Evolutionary conservation across 2,329 filamentous ascomycete genomes (phyloP), one percentile per base, ranked within the genome.

Genomic region (Neoascochyta sp.): DNA sequence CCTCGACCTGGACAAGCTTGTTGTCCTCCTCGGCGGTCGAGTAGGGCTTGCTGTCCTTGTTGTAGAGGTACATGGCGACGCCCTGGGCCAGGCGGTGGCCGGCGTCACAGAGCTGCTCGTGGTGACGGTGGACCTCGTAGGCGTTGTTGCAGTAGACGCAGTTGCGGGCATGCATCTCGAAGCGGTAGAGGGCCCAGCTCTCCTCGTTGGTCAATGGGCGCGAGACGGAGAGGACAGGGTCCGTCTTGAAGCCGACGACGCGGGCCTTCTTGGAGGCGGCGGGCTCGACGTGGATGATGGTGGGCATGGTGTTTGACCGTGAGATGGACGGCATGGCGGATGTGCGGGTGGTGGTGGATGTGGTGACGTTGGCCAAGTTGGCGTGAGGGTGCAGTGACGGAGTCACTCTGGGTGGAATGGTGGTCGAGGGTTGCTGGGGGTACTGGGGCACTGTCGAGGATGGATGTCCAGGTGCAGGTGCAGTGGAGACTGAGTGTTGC

Each of bases 161-260:
- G 38, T 58, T 60, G 27, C 60, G 59, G 19, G 67, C 66, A 52
- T 73, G 69, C 36, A 52, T 57, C 45, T 71, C 68, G 36, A 69
- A 71, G 57, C 69, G 52, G 54, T 69, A 68, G 32, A 67, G 49
- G 2, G 64, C 63, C 67, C 67, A 69, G 39, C 60, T 62, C 52
- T 71, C 68, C 20, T 56, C 44, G 4, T 50, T 47, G 36, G 60
- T 64, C 20, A 66, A 49, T 16, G 65, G 64, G 26, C 68, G 62
- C 4, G 64, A 64, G 45, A 64, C 50, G 12, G 55, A 53, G 34
- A 51, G 57, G 24, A 66, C 60, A 27, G 59, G 60, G 38, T 62
- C 60, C 29, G 47, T 47, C 36, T 48, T 42, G 46, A 64, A 64
- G 41, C 50, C 58, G 19, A 63, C 58, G 14, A 47, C 41, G 15